phyloP scores from a whole-genome alignment of 257 asterid species.

The Solanum infundibuliforme region DNA sequence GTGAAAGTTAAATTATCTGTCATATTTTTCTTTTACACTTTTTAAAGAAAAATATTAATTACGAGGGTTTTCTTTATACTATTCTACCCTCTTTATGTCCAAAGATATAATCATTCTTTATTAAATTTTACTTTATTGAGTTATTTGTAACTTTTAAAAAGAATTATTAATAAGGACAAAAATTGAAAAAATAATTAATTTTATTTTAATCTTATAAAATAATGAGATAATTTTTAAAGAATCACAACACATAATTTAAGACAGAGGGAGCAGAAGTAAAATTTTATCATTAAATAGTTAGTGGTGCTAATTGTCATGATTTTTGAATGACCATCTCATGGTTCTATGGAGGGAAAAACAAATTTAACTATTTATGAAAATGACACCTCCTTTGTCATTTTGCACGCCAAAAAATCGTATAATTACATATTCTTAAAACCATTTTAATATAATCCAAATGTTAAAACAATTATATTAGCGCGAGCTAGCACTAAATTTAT shows the following conservation, averaged over 20 bases:
- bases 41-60: no score
- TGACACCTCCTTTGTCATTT: slow-evolving; percentile 7
- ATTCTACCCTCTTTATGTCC: no score
- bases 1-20: no score
- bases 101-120: no score
- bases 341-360: not conserved
- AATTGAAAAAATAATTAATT: no score
- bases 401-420: not conserved
- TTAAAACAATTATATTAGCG: not conserved
- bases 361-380: slow-evolving; percentile 4
- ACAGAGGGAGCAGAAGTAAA: not conserved
- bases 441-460: not conserved
- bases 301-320: slow-evolving; percentile 11
- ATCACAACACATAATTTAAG: not conserved
- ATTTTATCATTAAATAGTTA: not conserved
- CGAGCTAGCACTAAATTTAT: no score
- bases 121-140: not conserved
- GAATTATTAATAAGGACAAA: no score
- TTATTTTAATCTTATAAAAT: no score
- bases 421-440: not conserved
- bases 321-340: slow-evolving; percentile 3
- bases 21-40: no score
- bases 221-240: not conserved
- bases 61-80: not conserved
- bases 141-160: no score